Percentiles rank a stretch among this genome's conserved stretches.
phyloP scores from a whole-genome alignment of 306 rosid genomes.

The Malus domestica region ASM211411v1 NC_041791.1:32695001-32695500 shows the following conservation, averaged over 20 bases:
- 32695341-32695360: no score
- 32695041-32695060: background rate
- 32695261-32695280: slow-evolving; percentile 42
- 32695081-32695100: background rate
- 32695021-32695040: background rate
- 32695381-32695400: no score
- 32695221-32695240: slow-evolving; percentile 35
- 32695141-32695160: slow-evolving; percentile 37
- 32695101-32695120: background rate
- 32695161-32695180: slow-evolving; percentile 26
- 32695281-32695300: slow-evolving; percentile 22
- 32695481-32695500: slow-evolving; percentile 18
- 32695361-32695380: no score
- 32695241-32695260: slow-evolving; percentile 33
- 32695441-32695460: no score
- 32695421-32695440: no score
- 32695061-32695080: background rate
- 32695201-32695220: slow-evolving; percentile 25
- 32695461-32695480: no score
- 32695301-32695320: slow-evolving; percentile 1
- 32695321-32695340: background rate
- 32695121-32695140: slow-evolving; percentile 25
- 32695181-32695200: slow-evolving; percentile 25
- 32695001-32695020: background rate
- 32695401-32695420: background rate